A percentile compares a stretch with the other conserved stretches of the same genome.
Evolutionary conservation across 75 land plant species (phyloP).

Genomic region (Cupressus sempervirens): DNA sequence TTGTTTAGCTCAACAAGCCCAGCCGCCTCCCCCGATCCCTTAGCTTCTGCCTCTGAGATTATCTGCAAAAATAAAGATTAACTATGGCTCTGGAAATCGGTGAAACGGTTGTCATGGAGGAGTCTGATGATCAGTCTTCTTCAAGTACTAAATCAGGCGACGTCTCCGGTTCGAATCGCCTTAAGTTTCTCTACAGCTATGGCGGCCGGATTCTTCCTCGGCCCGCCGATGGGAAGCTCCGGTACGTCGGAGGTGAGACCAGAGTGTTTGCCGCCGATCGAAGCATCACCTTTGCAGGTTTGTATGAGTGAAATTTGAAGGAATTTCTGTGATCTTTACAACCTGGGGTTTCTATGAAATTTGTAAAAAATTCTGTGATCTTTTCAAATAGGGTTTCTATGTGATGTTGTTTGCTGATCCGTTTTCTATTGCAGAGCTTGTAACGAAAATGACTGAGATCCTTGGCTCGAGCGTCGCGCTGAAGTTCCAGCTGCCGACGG

Average conservation of each 20-base stretch:
- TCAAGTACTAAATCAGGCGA: conserved; percentile 9
- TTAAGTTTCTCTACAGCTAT: conserved; percentile 88
- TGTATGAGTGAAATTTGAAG: not conserved
- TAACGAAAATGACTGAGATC: conserved; percentile 43
- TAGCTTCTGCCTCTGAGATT: not conserved
- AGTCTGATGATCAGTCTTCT: conserved; percentile 6
- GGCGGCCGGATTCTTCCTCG: conserved; percentile 78
- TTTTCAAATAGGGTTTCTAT: not conserved
- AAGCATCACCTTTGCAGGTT: conserved; percentile 24
- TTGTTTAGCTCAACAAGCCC: no score
- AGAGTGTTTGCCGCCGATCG: conserved; percentile 64
- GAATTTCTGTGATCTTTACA: not conserved
- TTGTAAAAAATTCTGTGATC: not conserved
- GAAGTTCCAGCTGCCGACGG: conserved; percentile 62
- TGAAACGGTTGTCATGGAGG: not conserved
- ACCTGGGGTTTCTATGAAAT: not conserved
- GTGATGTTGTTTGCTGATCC: not conserved
- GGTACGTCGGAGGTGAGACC: conserved; percentile 90
- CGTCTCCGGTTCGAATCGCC: not conserved
- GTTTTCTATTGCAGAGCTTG: conserved; percentile 28
- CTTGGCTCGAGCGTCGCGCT: conserved; percentile 30
- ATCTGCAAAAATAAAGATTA: not conserved
- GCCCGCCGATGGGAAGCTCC: conserved; percentile 75
- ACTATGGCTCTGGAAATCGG: not conserved
- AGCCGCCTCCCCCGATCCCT: not conserved